Conservation (phyloP, 176 grass and related monocot species). For the Aegilops tauschii region DNA sequence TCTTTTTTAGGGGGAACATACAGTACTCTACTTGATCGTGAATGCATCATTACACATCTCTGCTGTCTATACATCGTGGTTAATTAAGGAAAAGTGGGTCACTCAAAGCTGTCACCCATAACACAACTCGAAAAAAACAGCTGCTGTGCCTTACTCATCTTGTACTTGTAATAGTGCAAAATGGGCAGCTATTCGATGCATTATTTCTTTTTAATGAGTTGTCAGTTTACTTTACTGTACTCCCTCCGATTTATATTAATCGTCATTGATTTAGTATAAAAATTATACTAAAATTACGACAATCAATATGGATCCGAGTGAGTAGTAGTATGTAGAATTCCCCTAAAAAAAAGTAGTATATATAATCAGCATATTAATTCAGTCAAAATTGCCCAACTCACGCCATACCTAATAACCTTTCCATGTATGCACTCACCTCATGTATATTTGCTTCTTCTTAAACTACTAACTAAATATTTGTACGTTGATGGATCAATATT, state of each 20-base stretch:
- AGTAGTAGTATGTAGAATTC: neutral
- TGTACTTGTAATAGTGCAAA: neutral
- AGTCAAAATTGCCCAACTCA: neutral
- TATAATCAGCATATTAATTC: neutral
- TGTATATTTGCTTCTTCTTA: too few relatives aligned
- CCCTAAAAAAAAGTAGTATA: neutral
- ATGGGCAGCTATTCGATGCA: neutral
- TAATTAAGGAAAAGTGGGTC: neutral
- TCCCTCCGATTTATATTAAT: too few relatives aligned
- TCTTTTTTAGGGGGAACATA: too few relatives aligned
- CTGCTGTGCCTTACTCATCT: neutral
- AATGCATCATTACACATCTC: neutral
- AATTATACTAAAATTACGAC: too few relatives aligned
- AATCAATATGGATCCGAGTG: too few relatives aligned
- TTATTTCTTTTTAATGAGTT: neutral
- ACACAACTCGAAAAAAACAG: too few relatives aligned
- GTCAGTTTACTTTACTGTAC: too few relatives aligned
- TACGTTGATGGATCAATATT: too few relatives aligned
- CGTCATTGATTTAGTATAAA: too few relatives aligned
- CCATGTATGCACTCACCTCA: too few relatives aligned
- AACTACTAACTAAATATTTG: too few relatives aligned
- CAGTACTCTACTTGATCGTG: neutral
- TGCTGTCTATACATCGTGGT: neutral
- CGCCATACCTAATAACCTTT: too few relatives aligned
- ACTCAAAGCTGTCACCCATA: neutral